Conservation (phyloP, 2,329 filamentous ascomycete species). For the Penicillium fuscoglaucum region DNA sequence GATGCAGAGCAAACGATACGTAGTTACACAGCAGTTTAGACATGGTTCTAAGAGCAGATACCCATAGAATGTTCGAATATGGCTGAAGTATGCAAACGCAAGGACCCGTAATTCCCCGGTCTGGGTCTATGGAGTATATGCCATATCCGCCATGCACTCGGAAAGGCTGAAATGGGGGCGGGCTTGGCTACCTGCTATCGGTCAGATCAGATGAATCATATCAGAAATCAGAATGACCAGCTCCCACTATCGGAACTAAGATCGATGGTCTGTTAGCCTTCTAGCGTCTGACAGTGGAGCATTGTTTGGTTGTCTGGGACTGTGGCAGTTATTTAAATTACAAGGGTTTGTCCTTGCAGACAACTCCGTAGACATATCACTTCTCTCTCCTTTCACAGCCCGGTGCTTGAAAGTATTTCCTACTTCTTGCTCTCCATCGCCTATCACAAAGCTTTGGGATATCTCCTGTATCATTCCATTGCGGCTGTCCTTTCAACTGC, state of each 20-base stretch:
- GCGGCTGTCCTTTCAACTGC: not conserved
- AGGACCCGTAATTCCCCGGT: conserved; percentile 24
- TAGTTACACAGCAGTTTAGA: not conserved
- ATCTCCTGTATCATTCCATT: not conserved
- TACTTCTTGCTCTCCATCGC: not conserved
- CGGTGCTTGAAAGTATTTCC: not conserved
- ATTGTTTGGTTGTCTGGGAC: conserved; percentile 7
- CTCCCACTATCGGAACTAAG: conserved; percentile 27
- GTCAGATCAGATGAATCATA: conserved; percentile 24
- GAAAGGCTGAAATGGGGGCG: conserved; percentile 17
- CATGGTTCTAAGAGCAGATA: not conserved
- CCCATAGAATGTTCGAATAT: not conserved
- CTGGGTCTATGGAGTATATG: conserved; percentile 10
- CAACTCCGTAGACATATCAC: conserved; percentile 25
- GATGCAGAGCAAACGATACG: not conserved
- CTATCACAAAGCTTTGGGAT: not conserved
- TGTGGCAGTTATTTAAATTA: conserved; percentile 26
- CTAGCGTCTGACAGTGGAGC: conserved; percentile 28
- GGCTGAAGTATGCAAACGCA: not conserved
- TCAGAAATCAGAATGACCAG: conserved; percentile 25
- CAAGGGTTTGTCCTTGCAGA: conserved; percentile 24
- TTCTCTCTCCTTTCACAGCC: conserved; percentile 8
- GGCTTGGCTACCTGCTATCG: conserved; percentile 22
- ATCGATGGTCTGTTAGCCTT: conserved; percentile 19
- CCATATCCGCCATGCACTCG: conserved; percentile 7